Base-by-base conservation (phyloP, 768 basidiomycete species). In the Phaffia tasmanica region DNA sequence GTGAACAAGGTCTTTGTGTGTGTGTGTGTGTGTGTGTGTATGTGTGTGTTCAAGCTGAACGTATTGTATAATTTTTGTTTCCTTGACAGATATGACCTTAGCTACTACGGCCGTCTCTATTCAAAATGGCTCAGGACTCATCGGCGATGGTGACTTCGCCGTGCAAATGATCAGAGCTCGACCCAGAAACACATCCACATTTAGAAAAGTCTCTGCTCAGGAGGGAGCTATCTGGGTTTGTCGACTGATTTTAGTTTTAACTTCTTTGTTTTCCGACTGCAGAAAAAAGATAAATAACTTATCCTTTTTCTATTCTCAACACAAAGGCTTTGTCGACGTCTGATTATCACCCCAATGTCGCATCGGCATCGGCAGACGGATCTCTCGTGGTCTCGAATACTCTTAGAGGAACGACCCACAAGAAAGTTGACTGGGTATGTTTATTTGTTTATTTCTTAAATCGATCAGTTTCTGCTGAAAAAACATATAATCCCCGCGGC, bases 191-290 rank as follows among this genome's bases (percentile, higher is more conserved):
- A 23, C 60, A 1, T 42, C 47, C n/a, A 49, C 42, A 5, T 7
- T n/a, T 18, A 47, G 56, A 9, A 57, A 57, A 51, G 23, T n/a
- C 29, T 50, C 48, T 1, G 27, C n/a, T 14, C 62, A 59, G 23
- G 35, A 63, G 11, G 67, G 67, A 14, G 16, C 63, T n/a, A 53
- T 69, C n/a, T 69, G 67, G 67, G 67, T 69, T 19, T 46, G 67
- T 58, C 15, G 3, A 3, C 42, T 16, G 11, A 19, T 16, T 21
- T 23, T 23, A 25, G 9, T 42, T 19, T n/a, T 27, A 9, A 23
- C 51, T 18, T 35, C n/a, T 5, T 19, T 21, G 48, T 35, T n/a
- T 46, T 23, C 23, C 49, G 47, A 21, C 35, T 35, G 16, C n/a
- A 16, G 11, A 49, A 11, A 4, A 11, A 11, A 42, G 35, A 42